A percentile compares a stretch with the other conserved stretches of the same genome.
Evolutionary conservation across 139 green algal species (phyloP).

Genomic region (Chlorella vulgaris): DNA sequence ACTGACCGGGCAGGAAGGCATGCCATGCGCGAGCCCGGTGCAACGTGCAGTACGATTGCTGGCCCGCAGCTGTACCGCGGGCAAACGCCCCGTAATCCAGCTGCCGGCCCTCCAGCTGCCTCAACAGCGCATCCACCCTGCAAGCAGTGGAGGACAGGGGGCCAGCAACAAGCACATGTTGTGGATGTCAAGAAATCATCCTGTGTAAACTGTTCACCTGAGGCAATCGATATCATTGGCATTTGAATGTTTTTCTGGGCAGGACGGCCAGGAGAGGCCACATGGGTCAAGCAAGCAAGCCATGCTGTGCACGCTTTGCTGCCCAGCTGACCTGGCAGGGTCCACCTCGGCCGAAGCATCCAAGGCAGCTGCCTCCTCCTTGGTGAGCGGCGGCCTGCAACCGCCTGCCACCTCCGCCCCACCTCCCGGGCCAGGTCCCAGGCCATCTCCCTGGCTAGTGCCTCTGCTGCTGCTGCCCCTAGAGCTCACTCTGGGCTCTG

Average conservation of each 20-base stretch:
- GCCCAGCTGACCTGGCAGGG: not conserved
- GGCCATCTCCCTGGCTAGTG: no score
- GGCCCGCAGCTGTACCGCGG: not conserved
- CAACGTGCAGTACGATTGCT: conserved; percentile 8
- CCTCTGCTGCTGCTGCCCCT: no score
- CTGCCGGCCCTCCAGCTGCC: not conserved
- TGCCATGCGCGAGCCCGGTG: conserved; percentile 14
- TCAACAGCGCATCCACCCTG: conserved; percentile 14
- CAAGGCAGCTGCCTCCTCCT: not conserved
- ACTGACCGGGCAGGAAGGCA: not conserved
- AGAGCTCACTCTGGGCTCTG: not conserved
- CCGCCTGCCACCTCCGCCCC: not conserved
- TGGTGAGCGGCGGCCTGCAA: not conserved
- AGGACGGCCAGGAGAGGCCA: no score
- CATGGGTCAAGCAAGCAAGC: not conserved
- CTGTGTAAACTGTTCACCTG: no score
- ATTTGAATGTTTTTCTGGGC: no score
- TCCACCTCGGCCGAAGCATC: not conserved
- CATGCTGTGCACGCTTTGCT: not conserved
- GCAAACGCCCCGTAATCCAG: conserved; percentile 20
- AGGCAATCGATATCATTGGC: no score
- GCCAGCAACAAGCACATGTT: not conserved
- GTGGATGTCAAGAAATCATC: not conserved
- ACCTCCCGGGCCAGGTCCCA: not conserved
- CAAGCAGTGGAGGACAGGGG: not conserved